phyloP scores from a whole-genome alignment of 306 rosid genomes.

The Quercus dentata region DNA sequence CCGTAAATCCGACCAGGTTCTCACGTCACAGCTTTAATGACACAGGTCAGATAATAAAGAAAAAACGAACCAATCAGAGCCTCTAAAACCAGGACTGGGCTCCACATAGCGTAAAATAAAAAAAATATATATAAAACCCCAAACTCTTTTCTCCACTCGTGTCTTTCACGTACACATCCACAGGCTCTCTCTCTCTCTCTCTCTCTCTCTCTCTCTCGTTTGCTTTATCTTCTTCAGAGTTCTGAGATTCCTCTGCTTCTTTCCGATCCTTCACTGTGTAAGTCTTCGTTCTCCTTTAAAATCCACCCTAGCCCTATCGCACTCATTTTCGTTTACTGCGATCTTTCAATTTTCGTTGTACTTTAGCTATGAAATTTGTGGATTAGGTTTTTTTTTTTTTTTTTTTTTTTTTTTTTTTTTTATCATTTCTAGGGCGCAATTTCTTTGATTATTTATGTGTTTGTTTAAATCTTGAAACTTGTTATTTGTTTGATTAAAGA shows the following conservation, averaged over 20 bases:
- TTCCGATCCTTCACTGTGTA: constrained; percentile 23
- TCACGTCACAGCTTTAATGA: not conserved
- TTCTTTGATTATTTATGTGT: too few relatives aligned
- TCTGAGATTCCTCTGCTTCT: constrained; percentile 18
- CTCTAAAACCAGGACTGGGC: not conserved
- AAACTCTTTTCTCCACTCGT: constrained; percentile 8
- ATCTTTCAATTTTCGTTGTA: not conserved
- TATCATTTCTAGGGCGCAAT: not conserved
- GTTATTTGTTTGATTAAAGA: too few relatives aligned
- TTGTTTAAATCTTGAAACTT: too few relatives aligned
- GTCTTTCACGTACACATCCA: not conserved
- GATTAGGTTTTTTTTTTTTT: constrained; percentile 22
- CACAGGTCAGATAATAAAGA: not conserved
- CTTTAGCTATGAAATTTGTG: not conserved
- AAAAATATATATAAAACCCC: not conserved
- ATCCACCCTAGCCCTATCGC: not conserved
- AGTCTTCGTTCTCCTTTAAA: not conserved
- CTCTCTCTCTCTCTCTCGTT: not conserved
- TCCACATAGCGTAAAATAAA: not conserved
- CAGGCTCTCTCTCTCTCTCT: constrained; percentile 5
- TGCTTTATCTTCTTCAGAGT: constrained; percentile 21
- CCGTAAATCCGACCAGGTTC: not conserved
- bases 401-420: not conserved
- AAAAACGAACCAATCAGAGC: not conserved
- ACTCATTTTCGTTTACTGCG: not conserved